phyloP scores from a whole-genome alignment of 192 early-diverging fungal genomes.

The Rhizoclosmatium globosum region DNA sequence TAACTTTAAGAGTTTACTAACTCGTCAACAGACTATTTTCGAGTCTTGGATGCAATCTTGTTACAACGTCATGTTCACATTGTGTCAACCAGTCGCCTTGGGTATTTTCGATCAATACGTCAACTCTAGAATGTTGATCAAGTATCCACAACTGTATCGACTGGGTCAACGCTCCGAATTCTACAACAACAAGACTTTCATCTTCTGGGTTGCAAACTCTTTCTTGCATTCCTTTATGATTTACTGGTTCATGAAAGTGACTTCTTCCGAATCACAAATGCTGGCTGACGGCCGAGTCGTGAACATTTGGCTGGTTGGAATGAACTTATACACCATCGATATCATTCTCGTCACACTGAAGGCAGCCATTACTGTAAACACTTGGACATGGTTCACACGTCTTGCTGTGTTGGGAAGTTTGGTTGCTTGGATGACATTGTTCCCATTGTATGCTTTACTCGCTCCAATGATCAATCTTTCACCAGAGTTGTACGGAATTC shows the following conservation, averaged over 20 bases:
- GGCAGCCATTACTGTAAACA: constrained; percentile 53
- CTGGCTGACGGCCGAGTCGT: constrained; percentile 70
- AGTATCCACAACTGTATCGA: constrained; percentile 95
- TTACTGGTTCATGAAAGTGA: constrained; percentile 34
- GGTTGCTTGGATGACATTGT: constrained; percentile 80
- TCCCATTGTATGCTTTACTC: constrained; percentile 84
- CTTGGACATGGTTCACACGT: constrained; percentile 78
- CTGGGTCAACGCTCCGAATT: constrained; percentile 62
- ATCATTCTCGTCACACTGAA: constrained; percentile 85
- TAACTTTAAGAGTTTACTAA: background rate
- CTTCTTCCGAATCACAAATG: constrained; percentile 68
- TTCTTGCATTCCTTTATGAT: constrained; percentile 86
- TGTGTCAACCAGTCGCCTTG: constrained; percentile 90
- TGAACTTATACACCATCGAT: constrained; percentile 82
- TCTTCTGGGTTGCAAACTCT: constrained; percentile 91
- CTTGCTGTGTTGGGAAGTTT: constrained; percentile 90
- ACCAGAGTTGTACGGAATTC: constrained; percentile 57
- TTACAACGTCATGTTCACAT: constrained; percentile 94
- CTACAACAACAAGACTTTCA: constrained; percentile 90
- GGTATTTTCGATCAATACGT: constrained; percentile 98
- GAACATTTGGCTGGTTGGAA: constrained; percentile 87
- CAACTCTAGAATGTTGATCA: constrained; percentile 90
- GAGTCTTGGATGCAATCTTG: constrained; percentile 95
- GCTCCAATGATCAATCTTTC: constrained; percentile 68
- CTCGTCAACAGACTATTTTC: constrained; percentile 81